Base-by-base conservation (phyloP, 768 basidiomycete genomes). In the Kwoniella mangroviensis region DNA sequence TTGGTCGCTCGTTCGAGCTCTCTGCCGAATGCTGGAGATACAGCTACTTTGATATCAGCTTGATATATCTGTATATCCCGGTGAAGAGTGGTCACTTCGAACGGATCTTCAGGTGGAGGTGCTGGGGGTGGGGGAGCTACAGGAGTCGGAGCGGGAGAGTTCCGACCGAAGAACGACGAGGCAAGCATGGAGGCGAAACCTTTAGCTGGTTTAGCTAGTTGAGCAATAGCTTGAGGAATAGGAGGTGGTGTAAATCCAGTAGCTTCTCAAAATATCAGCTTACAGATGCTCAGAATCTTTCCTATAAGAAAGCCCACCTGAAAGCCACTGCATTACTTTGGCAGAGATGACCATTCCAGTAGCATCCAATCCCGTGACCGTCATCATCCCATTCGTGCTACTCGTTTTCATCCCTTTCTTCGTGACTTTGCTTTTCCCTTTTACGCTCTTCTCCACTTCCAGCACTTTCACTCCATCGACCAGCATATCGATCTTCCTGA, bases 1-100 rank as follows among this genome's bases (percentile, higher is more conserved):
- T 98, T 98, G 12, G 95, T 99, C 0, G 93, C 92, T 68, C 96
- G 86, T 69, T 91, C 87, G 42, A 98, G 85, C 81, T 98, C 96
- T 10, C 69, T 52, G 3, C 72, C 78, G 55, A 85, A 83, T 6
- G 78, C 68, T 1, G 75, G 56, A 4, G 81, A 77, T 1, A 85
- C 78, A 2, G 79, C 75, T 15, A 85, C 83, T 15, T 73, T 71
- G 45, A 85, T 76, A 13, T 81, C 82, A 0, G 82, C 84, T 21
- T 80, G 77, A 43, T 84, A 82, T 13, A 84, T 76, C 24, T 81
- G 28, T 55, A 75, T 74, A n/a, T 75, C 75, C 54, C 79, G 66
- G 45, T 58, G 64, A 2, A 81, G 69, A 5, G 69, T 61, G 12
- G 85, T 64, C 40, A 80, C 58, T 34, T 82, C 78, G 24, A 70